Conservation (phyloP, 208 protist genomes). For the Trypanosoma vivax region DNA sequence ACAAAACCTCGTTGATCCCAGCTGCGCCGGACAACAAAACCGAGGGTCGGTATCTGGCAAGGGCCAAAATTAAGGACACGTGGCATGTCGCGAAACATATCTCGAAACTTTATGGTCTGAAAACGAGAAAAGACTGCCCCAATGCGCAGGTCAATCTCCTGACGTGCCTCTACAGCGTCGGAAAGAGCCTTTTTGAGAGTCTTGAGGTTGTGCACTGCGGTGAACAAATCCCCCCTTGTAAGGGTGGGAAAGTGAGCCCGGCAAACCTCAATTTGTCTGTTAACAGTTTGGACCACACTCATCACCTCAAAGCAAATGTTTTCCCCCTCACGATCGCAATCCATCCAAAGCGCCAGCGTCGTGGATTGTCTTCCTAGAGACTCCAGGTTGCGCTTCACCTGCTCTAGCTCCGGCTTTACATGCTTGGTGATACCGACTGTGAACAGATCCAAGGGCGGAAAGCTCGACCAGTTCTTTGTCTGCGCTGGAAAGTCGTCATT, state of each 20-base stretch:
- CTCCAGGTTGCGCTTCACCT: slow-evolving; percentile 78
- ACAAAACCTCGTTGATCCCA: slow-evolving; percentile 85
- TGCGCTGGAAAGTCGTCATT: slow-evolving; percentile 80
- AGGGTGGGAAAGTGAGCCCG: slow-evolving; percentile 91
- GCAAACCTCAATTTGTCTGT: slow-evolving; percentile 43
- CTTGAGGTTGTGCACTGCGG: slow-evolving; percentile 77
- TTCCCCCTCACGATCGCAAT: slow-evolving; percentile 96
- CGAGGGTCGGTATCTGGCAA: slow-evolving; percentile 95
- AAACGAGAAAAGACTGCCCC: slow-evolving; percentile 94
- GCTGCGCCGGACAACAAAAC: slow-evolving; percentile 88
- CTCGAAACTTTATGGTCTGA: slow-evolving; percentile 78
- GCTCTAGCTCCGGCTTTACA: slow-evolving; percentile 62
- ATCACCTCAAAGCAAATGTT: slow-evolving; percentile 98
- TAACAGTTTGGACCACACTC: slow-evolving; percentile 43
- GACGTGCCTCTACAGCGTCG: slow-evolving; percentile 91
- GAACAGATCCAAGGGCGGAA: slow-evolving; percentile 89
- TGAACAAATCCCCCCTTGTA: slow-evolving; percentile 75
- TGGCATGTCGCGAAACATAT: slow-evolving; percentile 62
- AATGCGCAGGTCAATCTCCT: slow-evolving; percentile 95
- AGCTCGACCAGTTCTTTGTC: slow-evolving; percentile 81
- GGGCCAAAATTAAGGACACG: slow-evolving; percentile 90
- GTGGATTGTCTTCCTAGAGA: slow-evolving; percentile 47
- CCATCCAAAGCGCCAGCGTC: slow-evolving; percentile 92
- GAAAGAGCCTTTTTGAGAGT: slow-evolving; percentile 83
- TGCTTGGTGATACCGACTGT: slow-evolving; percentile 66